Base-by-base conservation (phyloP, 306 rosid genomes). In the Fragaria iinumae region DNA sequence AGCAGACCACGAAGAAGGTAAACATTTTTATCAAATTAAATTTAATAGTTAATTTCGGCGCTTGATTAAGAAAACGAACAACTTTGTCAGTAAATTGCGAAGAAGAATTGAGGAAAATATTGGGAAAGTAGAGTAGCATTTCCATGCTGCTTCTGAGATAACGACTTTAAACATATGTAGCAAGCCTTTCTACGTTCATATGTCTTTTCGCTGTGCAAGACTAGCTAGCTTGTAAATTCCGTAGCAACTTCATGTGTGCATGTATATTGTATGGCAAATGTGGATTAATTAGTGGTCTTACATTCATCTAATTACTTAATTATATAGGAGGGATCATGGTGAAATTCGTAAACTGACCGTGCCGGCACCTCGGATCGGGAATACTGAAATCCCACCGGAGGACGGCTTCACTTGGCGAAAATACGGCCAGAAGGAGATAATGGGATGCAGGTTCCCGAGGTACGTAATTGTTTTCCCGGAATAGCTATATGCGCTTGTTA, bases 381-480 rank as follows among this genome's bases (percentile, higher is more conserved):
- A 89, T 72, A 82, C 91, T 48, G 91, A 90, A 44, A 64, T 87
- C 63, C 94, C 98, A 21, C 94, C 91, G 1, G 96, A 93, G 1
- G 97, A 90, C 57, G 91, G 90, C 53, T 89, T 11, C 81, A 87
- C 91, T 1, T 93, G 96, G 96, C 80, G 96, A 39, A 93, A 93
- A 77, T 93, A 93, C 66, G 98, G 98, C 55, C 94, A 93, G 78
- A 90, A 93, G 77, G 96, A 90, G 82, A 93, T 93, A 20, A 82
- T 90, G 71, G 92, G 92, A 66, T 82, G 84, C 70, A 84, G 14
- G 45, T 84, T 77, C 67, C 96, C 93, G 21, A 90, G 96, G 96
- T 92, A 81, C 45, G 41, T 63, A 63, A 68, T 11, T 44, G 38
- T 29, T 62, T 62, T 32, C 4, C 67, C 8, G 29, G 67, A 38